These are phyloP conservation scores for Fraxinus albicans DNA, from an alignment of 305 asterid genomes.

Conservation along the genomic window DNA sequence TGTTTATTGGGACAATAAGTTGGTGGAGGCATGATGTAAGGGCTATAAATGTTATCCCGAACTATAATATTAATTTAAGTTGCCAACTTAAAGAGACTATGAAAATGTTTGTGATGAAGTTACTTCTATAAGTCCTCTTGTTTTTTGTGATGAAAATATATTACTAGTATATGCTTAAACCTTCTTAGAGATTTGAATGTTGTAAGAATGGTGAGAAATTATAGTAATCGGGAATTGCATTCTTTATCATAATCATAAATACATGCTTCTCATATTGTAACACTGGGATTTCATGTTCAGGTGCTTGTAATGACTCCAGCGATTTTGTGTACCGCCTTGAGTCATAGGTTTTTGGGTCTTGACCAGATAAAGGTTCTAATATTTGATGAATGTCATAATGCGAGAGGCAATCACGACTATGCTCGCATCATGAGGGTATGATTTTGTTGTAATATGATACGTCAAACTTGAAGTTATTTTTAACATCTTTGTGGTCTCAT, in stretches of 20 bases:
- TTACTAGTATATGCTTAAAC: neutral
- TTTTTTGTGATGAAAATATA: neutral
- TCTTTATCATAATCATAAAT: neutral
- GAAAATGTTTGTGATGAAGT: neutral
- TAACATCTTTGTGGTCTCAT: neutral
- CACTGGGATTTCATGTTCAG: constrained; percentile 38
- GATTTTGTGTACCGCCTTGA: constrained; percentile 68
- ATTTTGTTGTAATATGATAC: neutral
- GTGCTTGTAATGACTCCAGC: constrained; percentile 95
- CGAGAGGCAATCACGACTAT: constrained; percentile 64
- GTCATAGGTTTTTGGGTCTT: constrained; percentile 52
- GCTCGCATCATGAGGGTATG: constrained; percentile 76
- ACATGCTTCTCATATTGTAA: constrained; percentile 6
- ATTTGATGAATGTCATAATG: constrained; percentile 88
- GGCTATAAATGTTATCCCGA: neutral
- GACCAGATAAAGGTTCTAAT: constrained; percentile 64
- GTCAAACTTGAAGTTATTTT: neutral
- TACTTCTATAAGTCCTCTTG: neutral
- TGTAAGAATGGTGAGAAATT: neutral
- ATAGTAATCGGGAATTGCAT: neutral
- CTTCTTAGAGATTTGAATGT: neutral
- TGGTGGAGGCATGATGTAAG: neutral
- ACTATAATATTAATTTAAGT: neutral
- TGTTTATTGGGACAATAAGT: neutral
- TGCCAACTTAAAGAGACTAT: neutral